phyloP scores from a whole-genome alignment of 352 stramenopile genomes.

The Pythium phragmiticola region DNA sequence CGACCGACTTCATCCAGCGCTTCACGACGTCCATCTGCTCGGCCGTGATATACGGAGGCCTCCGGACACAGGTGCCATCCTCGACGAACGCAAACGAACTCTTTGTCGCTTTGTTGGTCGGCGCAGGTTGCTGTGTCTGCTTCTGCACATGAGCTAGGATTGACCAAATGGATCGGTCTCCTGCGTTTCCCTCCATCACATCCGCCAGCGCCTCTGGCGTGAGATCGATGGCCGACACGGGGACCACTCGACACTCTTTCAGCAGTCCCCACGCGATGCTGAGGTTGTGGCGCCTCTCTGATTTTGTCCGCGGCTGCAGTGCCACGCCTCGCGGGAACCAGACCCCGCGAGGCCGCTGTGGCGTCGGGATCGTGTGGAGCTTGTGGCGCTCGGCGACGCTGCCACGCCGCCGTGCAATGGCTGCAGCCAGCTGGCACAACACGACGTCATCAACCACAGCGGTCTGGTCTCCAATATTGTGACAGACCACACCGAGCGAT shows the following conservation, averaged over 20 bases:
- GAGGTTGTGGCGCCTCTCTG: constrained; percentile 16
- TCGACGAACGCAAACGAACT: neutral
- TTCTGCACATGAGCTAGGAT: constrained; percentile 5
- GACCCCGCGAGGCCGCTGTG: neutral
- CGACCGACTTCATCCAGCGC: constrained; percentile 25
- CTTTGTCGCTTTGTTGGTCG: neutral
- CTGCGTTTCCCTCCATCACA: neutral
- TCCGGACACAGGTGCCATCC: neutral
- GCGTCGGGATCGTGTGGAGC: neutral
- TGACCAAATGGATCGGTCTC: neutral
- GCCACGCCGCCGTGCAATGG: constrained; percentile 7
- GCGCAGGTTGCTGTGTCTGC: neutral
- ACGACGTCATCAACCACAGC: constrained; percentile 3
- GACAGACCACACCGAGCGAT: neutral
- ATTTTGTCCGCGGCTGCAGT: constrained; percentile 9
- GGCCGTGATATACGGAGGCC: constrained; percentile 28
- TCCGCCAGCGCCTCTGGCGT: neutral
- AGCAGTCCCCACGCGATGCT: constrained; percentile 1
- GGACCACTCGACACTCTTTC: constrained; percentile 7
- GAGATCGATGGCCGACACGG: neutral
- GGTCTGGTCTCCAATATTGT: neutral
- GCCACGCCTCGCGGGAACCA: constrained; percentile 3
- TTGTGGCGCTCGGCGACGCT: constrained; percentile 20
- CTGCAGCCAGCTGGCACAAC: constrained; percentile 13
- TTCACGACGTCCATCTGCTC: constrained; percentile 31